Percentiles rank a stretch among this genome's conserved stretches.
These are phyloP conservation scores for Fraxinus anomala DNA, from an alignment of 257 asterid species.

Conservation along the genomic window DNA sequence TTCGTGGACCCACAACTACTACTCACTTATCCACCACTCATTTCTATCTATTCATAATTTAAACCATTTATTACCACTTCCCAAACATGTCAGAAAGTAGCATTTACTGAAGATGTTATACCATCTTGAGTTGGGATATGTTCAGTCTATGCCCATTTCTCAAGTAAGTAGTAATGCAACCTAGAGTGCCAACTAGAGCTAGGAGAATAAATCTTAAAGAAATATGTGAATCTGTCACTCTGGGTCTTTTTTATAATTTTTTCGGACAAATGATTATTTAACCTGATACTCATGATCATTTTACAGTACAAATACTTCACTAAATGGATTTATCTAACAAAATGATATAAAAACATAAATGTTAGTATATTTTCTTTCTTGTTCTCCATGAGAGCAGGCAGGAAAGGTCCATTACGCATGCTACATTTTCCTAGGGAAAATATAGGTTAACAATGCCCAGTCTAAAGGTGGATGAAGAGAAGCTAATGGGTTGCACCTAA, in stretches of 20 bases:
- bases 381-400: background rate
- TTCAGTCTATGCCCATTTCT: background rate
- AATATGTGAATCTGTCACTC: background rate
- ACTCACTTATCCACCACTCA: too few species aligned
- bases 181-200: background rate
- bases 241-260: background rate
- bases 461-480: background rate
- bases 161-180: background rate
- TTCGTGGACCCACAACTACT: too few species aligned
- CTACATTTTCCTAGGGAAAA: background rate
- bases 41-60: too few species aligned
- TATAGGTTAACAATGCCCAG: background rate
- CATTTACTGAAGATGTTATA: background rate
- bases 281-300: background rate
- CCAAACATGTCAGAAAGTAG: background rate
- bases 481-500: background rate
- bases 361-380: background rate
- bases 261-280: background rate
- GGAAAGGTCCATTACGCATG: background rate
- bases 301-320: background rate
- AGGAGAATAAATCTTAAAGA: background rate
- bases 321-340: background rate
- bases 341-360: background rate
- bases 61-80: too few species aligned
- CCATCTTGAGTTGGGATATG: background rate